Percentiles rank a stretch among this genome's conserved stretches.
Evolutionary conservation across 371 early-diverging fungal species (phyloP).

Genomic region (Syncephalis fuscata): DNA sequence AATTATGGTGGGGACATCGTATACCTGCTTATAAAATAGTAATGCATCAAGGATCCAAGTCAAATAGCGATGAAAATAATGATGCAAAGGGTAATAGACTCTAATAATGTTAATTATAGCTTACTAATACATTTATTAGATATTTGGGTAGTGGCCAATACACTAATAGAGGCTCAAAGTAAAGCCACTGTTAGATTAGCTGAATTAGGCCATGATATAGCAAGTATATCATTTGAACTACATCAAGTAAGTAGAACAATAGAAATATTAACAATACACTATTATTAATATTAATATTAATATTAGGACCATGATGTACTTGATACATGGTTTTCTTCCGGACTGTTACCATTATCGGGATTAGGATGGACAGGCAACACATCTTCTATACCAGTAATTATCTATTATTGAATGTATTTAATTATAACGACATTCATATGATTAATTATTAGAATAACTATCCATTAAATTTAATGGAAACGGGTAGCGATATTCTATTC

Average conservation of each 20-base stretch:
- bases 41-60: neutral
- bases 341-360: slow-evolving; percentile 88
- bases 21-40: slow-evolving; percentile 91
- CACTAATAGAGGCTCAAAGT: slow-evolving; percentile 21
- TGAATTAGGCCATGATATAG: slow-evolving; percentile 1
- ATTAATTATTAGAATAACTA: slow-evolving; percentile 32
- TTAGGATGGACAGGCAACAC: slow-evolving; percentile 39
- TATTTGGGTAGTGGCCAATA: slow-evolving; percentile 33
- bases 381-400: slow-evolving; percentile 17
- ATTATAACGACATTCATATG: neutral
- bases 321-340: slow-evolving; percentile 99
- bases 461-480: slow-evolving; percentile 88
- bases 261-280: neutral
- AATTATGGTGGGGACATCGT: slow-evolving; percentile 99
- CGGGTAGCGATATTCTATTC: slow-evolving; percentile 98
- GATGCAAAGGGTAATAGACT: no score
- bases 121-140: no score
- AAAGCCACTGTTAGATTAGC: slow-evolving; percentile 7
- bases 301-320: slow-evolving; percentile 93
- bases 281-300: slow-evolving; percentile 1
- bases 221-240: slow-evolving; percentile 9
- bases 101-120: no score
- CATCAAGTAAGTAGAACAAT: slow-evolving; percentile 3
- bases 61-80: no score
- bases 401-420: neutral